Evolutionary conservation across 176 grass and related monocot genomes (phyloP).

Genomic region (Aegilops speltoides): DNA sequence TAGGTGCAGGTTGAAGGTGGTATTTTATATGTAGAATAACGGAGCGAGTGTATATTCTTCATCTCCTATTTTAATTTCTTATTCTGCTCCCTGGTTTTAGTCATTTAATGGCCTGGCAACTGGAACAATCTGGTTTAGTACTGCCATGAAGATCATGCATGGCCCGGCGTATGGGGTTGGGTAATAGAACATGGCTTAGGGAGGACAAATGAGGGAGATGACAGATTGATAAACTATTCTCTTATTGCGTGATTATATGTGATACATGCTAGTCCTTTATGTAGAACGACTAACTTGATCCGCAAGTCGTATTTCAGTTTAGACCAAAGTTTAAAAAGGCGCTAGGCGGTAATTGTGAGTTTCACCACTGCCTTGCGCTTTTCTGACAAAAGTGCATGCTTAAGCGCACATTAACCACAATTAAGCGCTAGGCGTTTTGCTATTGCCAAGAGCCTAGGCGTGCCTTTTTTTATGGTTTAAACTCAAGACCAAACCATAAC

Average conservation of each 20-base stretch:
- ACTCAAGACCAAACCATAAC: not conserved
- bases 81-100: not conserved
- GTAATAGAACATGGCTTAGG: not conserved
- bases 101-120: not conserved
- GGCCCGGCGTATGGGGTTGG: not conserved
- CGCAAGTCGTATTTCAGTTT: not conserved
- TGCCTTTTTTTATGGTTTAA: not conserved
- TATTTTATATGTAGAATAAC: not conserved
- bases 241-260: too few relatives aligned
- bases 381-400: too few relatives aligned
- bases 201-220: not conserved
- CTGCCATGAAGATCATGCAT: not conserved
- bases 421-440: too few relatives aligned
- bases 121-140: not conserved
- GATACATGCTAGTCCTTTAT: too few relatives aligned
- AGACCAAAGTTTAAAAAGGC: too few relatives aligned
- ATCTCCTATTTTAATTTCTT: slow-evolving; percentile 9
- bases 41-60: slow-evolving; percentile 15
- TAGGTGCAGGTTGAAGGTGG: slow-evolving; percentile 12
- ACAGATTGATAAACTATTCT: not conserved
- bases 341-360: too few relatives aligned
- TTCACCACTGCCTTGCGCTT: too few relatives aligned
- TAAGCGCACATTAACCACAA: too few relatives aligned
- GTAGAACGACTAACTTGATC: not conserved
- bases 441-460: too few relatives aligned